These are phyloP conservation scores for Blastobotrys arbuscula DNA, from an alignment of 1,139 yeast genomes.

Conservation along the genomic window DNA sequence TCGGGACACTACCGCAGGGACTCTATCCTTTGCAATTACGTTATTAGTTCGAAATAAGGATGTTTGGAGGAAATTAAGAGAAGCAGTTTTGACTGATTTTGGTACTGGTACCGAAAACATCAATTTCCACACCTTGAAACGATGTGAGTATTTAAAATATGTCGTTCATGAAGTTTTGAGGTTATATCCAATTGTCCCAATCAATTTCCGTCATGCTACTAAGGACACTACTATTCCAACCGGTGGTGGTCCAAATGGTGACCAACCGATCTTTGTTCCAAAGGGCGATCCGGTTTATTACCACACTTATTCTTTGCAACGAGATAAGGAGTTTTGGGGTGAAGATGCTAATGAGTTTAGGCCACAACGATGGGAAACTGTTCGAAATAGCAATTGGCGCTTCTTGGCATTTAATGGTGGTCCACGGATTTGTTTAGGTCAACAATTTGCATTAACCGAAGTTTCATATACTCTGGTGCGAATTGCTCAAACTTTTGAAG, in stretches of 20 bases:
- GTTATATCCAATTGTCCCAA: conserved; percentile 53
- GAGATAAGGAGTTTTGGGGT: conserved; percentile 43
- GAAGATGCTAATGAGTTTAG: conserved; percentile 44
- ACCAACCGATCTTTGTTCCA: conserved; percentile 42
- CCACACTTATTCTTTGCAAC: conserved; percentile 42
- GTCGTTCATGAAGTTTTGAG: conserved; percentile 49
- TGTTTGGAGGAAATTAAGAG: conserved; percentile 29
- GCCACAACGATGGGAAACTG: conserved; percentile 48
- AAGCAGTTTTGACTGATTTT: conserved; percentile 27
- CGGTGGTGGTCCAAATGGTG: conserved; percentile 41
- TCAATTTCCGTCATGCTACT: conserved; percentile 46
- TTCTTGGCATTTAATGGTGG: conserved; percentile 49
- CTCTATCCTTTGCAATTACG: conserved; percentile 42
- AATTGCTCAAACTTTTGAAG: conserved; percentile 36
- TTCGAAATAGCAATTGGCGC: conserved; percentile 27
- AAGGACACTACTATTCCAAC: conserved; percentile 31
- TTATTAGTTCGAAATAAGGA: conserved; percentile 46
- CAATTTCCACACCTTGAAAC: conserved; percentile 48
- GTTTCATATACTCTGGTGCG: conserved; percentile 45
- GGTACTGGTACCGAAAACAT: conserved; percentile 25
- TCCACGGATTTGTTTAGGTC: conserved; percentile 55
- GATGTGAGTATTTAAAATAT: conserved; percentile 45
- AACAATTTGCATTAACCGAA: conserved; percentile 55
- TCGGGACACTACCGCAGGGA: conserved; percentile 50
- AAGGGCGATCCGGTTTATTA: conserved; percentile 47